Conservation (phyloP, 2,329 filamentous ascomycete genomes). For the Neonectria ditissima region DNA sequence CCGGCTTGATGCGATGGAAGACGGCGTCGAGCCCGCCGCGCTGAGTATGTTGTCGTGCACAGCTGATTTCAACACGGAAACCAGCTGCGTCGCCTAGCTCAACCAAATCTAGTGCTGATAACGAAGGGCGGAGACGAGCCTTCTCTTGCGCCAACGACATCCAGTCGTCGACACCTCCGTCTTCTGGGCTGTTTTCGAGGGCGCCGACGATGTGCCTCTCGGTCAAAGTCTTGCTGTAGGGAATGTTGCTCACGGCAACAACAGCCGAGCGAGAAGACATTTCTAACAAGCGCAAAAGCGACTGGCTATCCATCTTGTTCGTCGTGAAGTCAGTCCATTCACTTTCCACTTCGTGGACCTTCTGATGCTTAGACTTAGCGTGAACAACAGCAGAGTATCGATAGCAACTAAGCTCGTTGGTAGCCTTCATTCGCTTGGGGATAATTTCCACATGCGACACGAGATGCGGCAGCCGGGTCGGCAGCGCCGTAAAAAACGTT, state of each 20-base stretch:
- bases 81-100: slow-evolving; percentile 49
- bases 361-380: not conserved
- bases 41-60: slow-evolving; percentile 55
- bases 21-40: slow-evolving; percentile 44
- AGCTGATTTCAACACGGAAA: slow-evolving; percentile 60
- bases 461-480: not conserved
- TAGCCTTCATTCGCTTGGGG: not conserved
- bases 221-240: slow-evolving; percentile 47
- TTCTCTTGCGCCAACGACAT: slow-evolving; percentile 5
- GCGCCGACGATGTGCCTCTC: slow-evolving; percentile 37
- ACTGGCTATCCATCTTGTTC: slow-evolving; percentile 16
- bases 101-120: slow-evolving; percentile 33
- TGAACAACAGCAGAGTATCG: slow-evolving; percentile 35
- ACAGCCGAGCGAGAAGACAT: not conserved
- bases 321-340: slow-evolving; percentile 39
- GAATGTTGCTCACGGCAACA: slow-evolving; percentile 42
- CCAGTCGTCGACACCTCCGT: slow-evolving; percentile 23
- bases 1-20: slow-evolving; percentile 51
- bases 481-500: not conserved
- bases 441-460: not conserved
- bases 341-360: slow-evolving; percentile 24
- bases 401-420: not conserved
- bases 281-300: slow-evolving; percentile 25
- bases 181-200: not conserved
- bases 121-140: slow-evolving; percentile 16